Conservation (phyloP, 805 yeast genomes). For the Candida nitratophila region DNA sequence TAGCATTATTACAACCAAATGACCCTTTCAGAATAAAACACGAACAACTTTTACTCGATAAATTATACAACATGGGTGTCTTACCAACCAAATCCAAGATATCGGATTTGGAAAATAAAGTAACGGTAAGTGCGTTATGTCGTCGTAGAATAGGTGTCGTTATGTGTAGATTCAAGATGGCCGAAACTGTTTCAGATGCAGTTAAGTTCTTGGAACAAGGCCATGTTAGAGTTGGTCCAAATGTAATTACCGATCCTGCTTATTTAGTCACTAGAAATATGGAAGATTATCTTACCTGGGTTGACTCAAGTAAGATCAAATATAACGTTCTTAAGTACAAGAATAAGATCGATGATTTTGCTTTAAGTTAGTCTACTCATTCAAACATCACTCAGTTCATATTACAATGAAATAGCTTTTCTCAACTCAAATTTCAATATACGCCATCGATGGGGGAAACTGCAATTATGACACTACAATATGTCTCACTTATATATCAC, state of each 20-base stretch:
- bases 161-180: conserved; percentile 92
- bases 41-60: conserved; percentile 82
- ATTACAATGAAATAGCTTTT: too few relatives aligned
- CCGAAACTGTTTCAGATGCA: conserved; percentile 82
- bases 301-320: conserved; percentile 91
- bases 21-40: conserved; percentile 86
- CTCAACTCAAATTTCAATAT: too few relatives aligned
- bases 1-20: conserved; percentile 76
- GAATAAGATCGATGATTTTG: conserved; percentile 61
- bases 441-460: too few relatives aligned
- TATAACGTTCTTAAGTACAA: conserved; percentile 81
- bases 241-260: conserved; percentile 92
- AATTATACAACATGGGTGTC: conserved; percentile 83
- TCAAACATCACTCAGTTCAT: too few relatives aligned
- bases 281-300: conserved; percentile 98
- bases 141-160: conserved; percentile 90
- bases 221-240: conserved; percentile 95
- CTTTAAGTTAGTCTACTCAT: conserved; percentile 28
- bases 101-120: conserved; percentile 84
- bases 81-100: conserved; percentile 84
- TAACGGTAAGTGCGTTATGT: conserved; percentile 88
- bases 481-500: too few relatives aligned
- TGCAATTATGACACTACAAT: too few relatives aligned
- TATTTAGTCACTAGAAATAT: conserved; percentile 84
- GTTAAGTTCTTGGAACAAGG: conserved; percentile 93